Base-by-base conservation (phyloP, 192 early-diverging fungal species). In the Linderina pennispora region DNA sequence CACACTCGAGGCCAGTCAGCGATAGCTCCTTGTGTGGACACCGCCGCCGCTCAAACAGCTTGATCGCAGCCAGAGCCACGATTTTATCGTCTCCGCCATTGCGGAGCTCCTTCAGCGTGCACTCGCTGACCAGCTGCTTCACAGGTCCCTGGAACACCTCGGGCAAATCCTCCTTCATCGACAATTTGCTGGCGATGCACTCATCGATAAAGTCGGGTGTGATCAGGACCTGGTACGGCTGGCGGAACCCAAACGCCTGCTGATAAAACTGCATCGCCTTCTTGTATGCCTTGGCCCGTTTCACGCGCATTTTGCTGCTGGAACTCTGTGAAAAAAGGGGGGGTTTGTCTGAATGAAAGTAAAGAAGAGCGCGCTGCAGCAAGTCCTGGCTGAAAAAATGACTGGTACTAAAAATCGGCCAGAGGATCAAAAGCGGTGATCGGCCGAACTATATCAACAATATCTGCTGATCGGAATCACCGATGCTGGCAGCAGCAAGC, bases 141-240 rank as follows among this genome's bases (percentile, higher is more conserved):
- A 79, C 77, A 14, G 65, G 54, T 9, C 82, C 89, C 13, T 63
- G 76, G 26, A 96, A 58, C 2, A 85, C 71, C 38, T 74, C 76
- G 2, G 79, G 75, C 13, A 98, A 62, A 8, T 71, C 50, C 23
- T 81, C 76, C 25, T 74, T 57, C 23, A 89, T 53, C 45, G 88
- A 72, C 18, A 87, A 59, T 23, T 83, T 75, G 36, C 83, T 77
- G 23, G 74, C 60, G 36, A 80, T 57, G 8, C 77, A 82, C 15
- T 81, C 77, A 26, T 85, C 64, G 15, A 90, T 66, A 60, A 98
- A 94, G 57, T 87, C 84, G 5, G 85, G 84, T 48, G 92, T 87
- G 10, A 94, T 84, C 80, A 78, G 45, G 10, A 96, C 61, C 59
- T 96, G 95, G 73, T 87, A 98, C n/a, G 95, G 95, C 45, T 85